Evolutionary conservation across 2,329 filamentous ascomycete species (phyloP), one percentile per base, ranked within the genome.

Genomic region (Bimuria novae-zelandiae): DNA sequence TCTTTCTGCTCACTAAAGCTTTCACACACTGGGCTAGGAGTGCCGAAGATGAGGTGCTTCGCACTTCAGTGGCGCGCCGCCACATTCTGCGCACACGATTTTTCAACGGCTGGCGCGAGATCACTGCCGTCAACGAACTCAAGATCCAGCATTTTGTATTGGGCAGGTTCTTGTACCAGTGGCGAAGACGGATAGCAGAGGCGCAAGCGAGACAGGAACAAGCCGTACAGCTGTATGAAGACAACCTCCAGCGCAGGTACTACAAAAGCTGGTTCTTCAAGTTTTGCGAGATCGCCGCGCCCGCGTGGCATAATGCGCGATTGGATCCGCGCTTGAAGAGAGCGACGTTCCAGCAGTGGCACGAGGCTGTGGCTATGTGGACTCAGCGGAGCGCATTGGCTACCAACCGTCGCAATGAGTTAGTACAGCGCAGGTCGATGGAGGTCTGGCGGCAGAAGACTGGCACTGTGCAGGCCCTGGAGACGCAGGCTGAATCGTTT

Each of bases 61-160:
- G 84, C 35, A 90, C 89, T 3, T 84, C 82, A 4, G 79, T 85
- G 36, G 90, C 89, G 17, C 82, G 88, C 56, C 80, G 84, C 56
- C 88, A 90, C 67, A 84, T 92, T 54, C 75, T 94, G 49, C 80
- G 87, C 50, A 84, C 83, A 11, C 83, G 84, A 50, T 87, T 86
- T 55, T 90, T 90, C 70, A 83, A 83, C 52, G 84, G 84, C 7
- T 91, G 88, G 88, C 80, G 82, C 22, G 80, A 84, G 52, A 84
- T 89, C 49, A 87, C 86, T 0, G 78, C 79, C 1, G 79, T 84
- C 44, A 86, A 88, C 58, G 80, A 84, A 37, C 63, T 76, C 35
- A 82, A 82, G 59, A 79, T 79, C 12, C 74, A 76, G 19, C 76
- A 80, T 29, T 80, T 85, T 51, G 75, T 81, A 16, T 61, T 83